Conservation (phyloP, 345 rosid genomes). For the Firmiana major region DNA sequence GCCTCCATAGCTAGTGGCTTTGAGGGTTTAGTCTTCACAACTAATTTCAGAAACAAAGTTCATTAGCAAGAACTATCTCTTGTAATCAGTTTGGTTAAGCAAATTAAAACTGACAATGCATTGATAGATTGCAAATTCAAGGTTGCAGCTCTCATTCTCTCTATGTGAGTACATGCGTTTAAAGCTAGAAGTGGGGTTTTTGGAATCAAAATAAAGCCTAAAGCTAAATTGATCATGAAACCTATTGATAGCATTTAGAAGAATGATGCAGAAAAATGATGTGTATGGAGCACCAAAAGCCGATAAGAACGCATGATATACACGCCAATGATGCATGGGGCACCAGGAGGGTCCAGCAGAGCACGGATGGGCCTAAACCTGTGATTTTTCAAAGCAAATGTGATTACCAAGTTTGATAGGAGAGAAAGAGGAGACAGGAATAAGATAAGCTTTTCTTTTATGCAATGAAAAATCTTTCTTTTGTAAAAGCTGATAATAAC, state of each 20-base stretch:
- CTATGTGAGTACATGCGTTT: background rate
- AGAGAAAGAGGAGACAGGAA: constrained; percentile 3
- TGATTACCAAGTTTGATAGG: constrained; percentile 10
- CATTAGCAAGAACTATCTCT: background rate
- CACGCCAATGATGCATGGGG: constrained; percentile 21
- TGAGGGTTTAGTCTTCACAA: too few relatives aligned
- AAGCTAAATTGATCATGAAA: constrained; percentile 14
- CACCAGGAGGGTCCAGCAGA: constrained; percentile 16
- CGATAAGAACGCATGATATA: background rate
- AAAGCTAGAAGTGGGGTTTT: background rate
- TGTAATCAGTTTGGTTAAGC: background rate
- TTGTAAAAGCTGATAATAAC: constrained; percentile 17
- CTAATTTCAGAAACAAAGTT: background rate
- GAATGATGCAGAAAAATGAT: constrained; percentile 14
- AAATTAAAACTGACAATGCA: too few relatives aligned
- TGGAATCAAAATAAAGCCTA: constrained; percentile 10
- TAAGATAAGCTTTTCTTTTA: background rate
- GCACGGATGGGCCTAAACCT: constrained; percentile 15
- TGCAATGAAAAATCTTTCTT: constrained; percentile 19
- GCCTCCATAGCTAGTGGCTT: too few relatives aligned
- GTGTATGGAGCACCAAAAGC: background rate
- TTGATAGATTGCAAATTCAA: background rate
- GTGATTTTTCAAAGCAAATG: constrained; percentile 12
- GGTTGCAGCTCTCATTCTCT: too few relatives aligned
- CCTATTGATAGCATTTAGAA: constrained; percentile 22